Evolutionary conservation across 75 land plant genomes (phyloP).

Genomic region (Ceratopteris richardii): DNA sequence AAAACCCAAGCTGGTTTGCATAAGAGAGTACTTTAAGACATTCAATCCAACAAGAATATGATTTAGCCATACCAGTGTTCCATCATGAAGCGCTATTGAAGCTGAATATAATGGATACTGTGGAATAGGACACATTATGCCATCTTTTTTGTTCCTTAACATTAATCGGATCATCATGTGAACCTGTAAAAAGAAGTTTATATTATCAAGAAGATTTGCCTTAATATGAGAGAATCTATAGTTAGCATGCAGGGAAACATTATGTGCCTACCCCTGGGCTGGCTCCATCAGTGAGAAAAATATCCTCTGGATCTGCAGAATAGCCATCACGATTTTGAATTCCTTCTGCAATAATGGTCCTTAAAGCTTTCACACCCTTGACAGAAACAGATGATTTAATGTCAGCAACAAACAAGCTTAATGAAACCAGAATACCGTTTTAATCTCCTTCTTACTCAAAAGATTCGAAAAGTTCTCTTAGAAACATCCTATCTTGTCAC

Average conservation of each 20-base stretch:
- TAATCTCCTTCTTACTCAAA: no score
- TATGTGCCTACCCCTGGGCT: constrained; percentile 68
- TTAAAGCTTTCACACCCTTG: constrained; percentile 85
- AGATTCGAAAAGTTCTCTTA: no score
- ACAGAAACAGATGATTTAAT: not conserved
- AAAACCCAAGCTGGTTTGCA: no score
- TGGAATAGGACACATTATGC: constrained; percentile 95
- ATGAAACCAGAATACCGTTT: no score
- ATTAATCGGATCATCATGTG: constrained; percentile 98
- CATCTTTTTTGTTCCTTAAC: constrained; percentile 82
- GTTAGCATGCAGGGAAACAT: not conserved
- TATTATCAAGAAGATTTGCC: no score
- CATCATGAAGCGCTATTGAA: constrained; percentile 96
- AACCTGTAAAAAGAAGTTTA: constrained; percentile 40
- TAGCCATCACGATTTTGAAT: constrained; percentile 89
- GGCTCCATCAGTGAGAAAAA: constrained; percentile 95
- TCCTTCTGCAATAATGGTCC: constrained; percentile 91
- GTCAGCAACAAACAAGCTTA: no score
- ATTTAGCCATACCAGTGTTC: constrained; percentile 63
- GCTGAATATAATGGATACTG: constrained; percentile 99
- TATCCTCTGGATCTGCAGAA: constrained; percentile 79
- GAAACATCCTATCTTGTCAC: no score
- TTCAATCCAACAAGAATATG: no score
- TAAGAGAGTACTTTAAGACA: no score
- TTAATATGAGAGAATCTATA: no score